Base-by-base conservation (phyloP, 2,329 filamentous ascomycete genomes). In the Grosmannia huntii region DNA sequence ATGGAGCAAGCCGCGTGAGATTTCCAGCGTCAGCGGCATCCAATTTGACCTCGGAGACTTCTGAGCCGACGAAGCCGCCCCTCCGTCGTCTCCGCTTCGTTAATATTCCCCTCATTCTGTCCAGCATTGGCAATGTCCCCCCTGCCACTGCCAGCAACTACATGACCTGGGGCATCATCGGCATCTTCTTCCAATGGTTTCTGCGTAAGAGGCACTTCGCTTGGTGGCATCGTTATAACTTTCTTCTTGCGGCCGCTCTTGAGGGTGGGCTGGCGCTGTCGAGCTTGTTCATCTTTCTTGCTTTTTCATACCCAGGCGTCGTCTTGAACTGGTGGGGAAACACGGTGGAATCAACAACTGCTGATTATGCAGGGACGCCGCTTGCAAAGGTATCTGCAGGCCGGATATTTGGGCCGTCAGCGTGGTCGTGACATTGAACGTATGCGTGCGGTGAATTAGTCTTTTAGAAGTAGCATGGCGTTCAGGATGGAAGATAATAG, bases 181-280 rank as follows among this genome's bases (percentile, higher is more conserved):
- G 86, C 10, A 77, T 80, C 53, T 62, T 84, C 46, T 89, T 89
- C 73, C 87, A 89, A 69, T 85, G 79, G 65, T 81, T 75, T 64
- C 80, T 89, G 66, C 80, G 81, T 66, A 76, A 82, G 59, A 76
- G 79, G 60, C 85, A 78, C 69, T 80, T 77, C 3, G 85, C 82
- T 28, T 89, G 85, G 85, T 89, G 86, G 86, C 74, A 85, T 68
- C 81, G 84, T 67, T 89, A 87, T 72, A 89, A 89, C 72, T 89
- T 89, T 68, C 77, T 89, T 65, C 81, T 84, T 0, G 87, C 84
- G 16, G 85, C 85, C 0, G 86, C 83, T 1, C 72, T 89, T 49
- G 86, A 89, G 67, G 81, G 79, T 52, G 86, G 85, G 5, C 75
- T 87, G 5, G 81, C 83, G 12, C 68, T 88, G 21, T 80, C 77